Base-by-base conservation (phyloP, 371 early-diverging fungal species). In the Chytridium lagenaria region DNA sequence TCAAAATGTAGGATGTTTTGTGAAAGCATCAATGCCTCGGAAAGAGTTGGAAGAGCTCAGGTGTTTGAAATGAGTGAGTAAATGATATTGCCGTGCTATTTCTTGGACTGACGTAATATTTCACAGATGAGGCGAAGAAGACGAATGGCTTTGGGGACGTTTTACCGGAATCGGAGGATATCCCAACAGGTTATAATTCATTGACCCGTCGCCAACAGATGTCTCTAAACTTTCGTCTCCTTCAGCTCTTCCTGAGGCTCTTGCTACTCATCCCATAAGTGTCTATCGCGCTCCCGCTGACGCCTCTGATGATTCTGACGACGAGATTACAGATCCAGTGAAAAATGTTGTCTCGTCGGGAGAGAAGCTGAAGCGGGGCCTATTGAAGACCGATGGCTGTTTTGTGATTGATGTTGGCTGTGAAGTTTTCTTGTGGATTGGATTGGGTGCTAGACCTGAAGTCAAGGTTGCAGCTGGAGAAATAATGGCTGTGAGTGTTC, bases 351-450 rank as follows among this genome's bases (percentile, higher is more conserved):
- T 70, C 39, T 78, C 78, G 2, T 31, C 71, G 12, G 64, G 31
- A 2, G 79, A 70, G 34, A 70, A 68, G 38, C 34, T 84, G 38
- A 67, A 36, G 23, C 64, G 77, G 28, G 36, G 67, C 0, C 31
- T 82, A 51, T 69, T 86, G 30, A 61, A 73, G 1, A 65, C 81
- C 0, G 76, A 77, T 36, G 73, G 72, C 1, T 81, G 80, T 65
- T 84, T 75, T 59, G 70, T 86, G 0, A 63, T 86, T n/a, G 87
- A 86, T 70, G 77, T 72, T 1, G 85, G 83, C 15, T 74, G 77
- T 19, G 84, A 85, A 64, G 55, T 86, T 44, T 85, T 76, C 52
- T 40, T 86, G 38, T 86, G 87, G 87, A 71, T 85, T 15, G 87
- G 87, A 15, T 76, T 73, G 50, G 64, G 57, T 2, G 68, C 84